phyloP scores from a whole-genome alignment of 176 grass and related monocot species.

The Aegilops tauschii region DNA sequence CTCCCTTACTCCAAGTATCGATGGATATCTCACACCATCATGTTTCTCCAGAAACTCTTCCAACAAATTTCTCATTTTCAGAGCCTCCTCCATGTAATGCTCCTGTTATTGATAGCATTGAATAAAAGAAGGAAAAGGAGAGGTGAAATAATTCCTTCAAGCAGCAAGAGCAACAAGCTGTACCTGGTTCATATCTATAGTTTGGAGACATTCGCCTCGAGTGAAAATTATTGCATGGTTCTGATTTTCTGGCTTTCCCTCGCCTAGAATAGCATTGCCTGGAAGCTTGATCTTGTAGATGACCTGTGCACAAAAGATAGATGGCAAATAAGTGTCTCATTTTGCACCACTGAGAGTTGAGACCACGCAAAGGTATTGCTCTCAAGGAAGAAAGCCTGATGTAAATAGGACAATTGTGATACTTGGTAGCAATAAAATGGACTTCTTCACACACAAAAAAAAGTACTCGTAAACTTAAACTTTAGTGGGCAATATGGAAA shows the following conservation, averaged over 20 bases:
- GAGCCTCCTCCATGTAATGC: constrained; percentile 96
- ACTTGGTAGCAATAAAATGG: neutral
- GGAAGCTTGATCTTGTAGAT: constrained; percentile 99
- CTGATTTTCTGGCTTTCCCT: constrained; percentile 99
- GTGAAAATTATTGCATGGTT: constrained; percentile 99
- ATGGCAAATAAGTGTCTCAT: constrained; percentile 12
- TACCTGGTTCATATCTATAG: constrained; percentile 99
- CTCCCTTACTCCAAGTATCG: constrained; percentile 99
- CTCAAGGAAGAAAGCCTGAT: constrained; percentile 1
- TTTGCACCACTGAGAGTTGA: constrained; percentile 16
- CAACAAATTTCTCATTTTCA: constrained; percentile 98
- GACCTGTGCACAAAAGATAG: constrained; percentile 38
- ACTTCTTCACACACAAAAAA: neutral
- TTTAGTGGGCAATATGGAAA: constrained; percentile 4
- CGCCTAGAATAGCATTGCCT: constrained; percentile 88
- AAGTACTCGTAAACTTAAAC: neutral
- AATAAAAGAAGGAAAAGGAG: constrained; percentile 12
- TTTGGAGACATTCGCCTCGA: constrained; percentile 91
- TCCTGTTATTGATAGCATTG: constrained; percentile 53
- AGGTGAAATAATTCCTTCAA: neutral
- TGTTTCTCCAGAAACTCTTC: constrained; percentile 90
- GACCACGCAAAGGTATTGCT: neutral
- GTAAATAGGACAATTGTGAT: neutral
- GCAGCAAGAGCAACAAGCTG: neutral
- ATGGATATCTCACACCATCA: constrained; percentile 93